A percentile compares a stretch with the other conserved stretches of the same genome.
phyloP scores from a whole-genome alignment of 75 land plant genomes.

The Cryptomeria japonica region DNA sequence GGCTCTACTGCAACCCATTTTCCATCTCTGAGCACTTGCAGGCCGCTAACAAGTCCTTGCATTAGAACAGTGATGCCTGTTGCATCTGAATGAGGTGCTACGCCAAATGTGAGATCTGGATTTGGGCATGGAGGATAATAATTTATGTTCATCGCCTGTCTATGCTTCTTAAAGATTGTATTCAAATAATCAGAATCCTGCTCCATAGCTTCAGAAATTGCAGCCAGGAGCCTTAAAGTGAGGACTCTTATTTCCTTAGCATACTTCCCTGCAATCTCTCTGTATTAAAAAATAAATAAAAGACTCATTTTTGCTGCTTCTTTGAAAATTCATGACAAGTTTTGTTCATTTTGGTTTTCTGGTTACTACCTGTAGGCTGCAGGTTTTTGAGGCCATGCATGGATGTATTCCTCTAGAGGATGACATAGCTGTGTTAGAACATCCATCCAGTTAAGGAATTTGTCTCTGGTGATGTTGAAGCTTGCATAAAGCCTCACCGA shows the following conservation, averaged over 20 bases:
- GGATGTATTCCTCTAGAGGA: constrained; percentile 29
- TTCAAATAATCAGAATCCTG: constrained; percentile 30
- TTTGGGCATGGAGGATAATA: constrained; percentile 69
- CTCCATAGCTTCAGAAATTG: constrained; percentile 55
- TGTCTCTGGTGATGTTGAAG: constrained; percentile 40
- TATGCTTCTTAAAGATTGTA: constrained; percentile 35
- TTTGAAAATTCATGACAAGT: background rate
- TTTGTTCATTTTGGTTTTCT: background rate
- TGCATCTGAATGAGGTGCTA: constrained; percentile 56
- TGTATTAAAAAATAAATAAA: background rate
- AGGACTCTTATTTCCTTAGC: constrained; percentile 23
- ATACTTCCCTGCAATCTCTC: constrained; percentile 34
- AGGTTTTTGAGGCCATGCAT: constrained; percentile 66
- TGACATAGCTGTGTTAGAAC: constrained; percentile 56
- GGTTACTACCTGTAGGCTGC: constrained; percentile 8
- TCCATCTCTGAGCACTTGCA: constrained; percentile 4
- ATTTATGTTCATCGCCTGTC: constrained; percentile 48
- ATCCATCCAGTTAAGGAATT: constrained; percentile 62
- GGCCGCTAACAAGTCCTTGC: constrained; percentile 18
- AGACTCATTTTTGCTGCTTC: background rate
- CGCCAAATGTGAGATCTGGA: constrained; percentile 50
- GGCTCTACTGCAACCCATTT: constrained; percentile 23
- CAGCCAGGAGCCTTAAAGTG: constrained; percentile 29
- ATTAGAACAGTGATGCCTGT: constrained; percentile 36
- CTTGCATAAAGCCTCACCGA: constrained; percentile 58